These are phyloP conservation scores for Karstenula rhodostoma DNA, from an alignment of 2,329 filamentous ascomycete genomes.

Conservation along the genomic window DNA sequence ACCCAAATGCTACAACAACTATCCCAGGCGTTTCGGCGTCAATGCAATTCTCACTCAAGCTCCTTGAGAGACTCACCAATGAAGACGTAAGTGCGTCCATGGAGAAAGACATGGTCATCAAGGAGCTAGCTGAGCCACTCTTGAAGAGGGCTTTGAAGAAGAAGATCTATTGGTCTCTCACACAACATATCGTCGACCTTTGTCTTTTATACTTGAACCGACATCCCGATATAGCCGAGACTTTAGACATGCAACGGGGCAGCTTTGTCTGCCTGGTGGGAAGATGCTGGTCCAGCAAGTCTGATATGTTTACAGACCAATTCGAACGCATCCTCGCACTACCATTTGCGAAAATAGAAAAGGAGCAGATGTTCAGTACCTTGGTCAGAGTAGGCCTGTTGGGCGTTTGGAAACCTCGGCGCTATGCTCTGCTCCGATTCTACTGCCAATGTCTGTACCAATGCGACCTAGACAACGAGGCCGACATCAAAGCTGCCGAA, in stretches of 20 bases:
- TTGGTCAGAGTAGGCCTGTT: slow-evolving; percentile 16
- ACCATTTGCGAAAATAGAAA: slow-evolving; percentile 11
- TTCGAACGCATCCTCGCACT: slow-evolving; percentile 13
- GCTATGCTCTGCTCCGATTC: slow-evolving; percentile 31
- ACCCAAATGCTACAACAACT: slow-evolving; percentile 17
- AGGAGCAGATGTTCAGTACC: neutral
- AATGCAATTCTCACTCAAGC: slow-evolving; percentile 36
- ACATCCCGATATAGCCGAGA: slow-evolving; percentile 18
- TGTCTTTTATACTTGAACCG: slow-evolving; percentile 26
- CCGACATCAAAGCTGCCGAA: slow-evolving; percentile 21
- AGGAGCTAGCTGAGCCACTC: slow-evolving; percentile 30
- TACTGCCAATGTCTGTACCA: slow-evolving; percentile 22
- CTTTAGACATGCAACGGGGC: slow-evolving; percentile 15
- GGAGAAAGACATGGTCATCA: slow-evolving; percentile 20
- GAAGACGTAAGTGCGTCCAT: slow-evolving; percentile 11
- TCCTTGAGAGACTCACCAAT: slow-evolving; percentile 24
- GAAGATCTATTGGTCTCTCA: slow-evolving; percentile 22
- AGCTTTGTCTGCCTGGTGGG: slow-evolving; percentile 30
- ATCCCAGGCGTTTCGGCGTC: slow-evolving; percentile 31
- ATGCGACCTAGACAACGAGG: slow-evolving; percentile 29
- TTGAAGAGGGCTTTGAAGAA: slow-evolving; percentile 32
- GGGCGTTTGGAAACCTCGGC: slow-evolving; percentile 16
- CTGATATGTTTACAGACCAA: slow-evolving; percentile 29
- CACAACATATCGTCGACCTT: slow-evolving; percentile 28
- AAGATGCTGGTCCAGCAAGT: slow-evolving; percentile 34